Evolutionary conservation across 2,329 filamentous ascomycete species (phyloP).

Genomic region (Aspergillus tamarii): DNA sequence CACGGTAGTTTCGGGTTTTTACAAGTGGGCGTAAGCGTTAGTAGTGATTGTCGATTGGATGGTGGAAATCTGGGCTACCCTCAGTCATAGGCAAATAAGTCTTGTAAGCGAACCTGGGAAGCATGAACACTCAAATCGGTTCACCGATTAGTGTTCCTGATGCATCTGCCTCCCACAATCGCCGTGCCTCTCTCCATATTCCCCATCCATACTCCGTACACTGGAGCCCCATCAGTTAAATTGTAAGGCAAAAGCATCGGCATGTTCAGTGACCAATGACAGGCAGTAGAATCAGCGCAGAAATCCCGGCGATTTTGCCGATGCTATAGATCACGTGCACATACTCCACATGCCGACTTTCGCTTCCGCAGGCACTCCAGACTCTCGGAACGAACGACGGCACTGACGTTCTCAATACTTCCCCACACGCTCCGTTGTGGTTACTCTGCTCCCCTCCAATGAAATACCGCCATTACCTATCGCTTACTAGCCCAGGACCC

Average conservation of each 20-base stretch:
- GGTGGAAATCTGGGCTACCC: neutral
- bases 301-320: conserved; percentile 31
- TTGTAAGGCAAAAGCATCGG: conserved; percentile 9
- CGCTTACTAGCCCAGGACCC: neutral
- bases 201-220: neutral
- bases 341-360: conserved; percentile 36
- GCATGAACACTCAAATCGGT: neutral
- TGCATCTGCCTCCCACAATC: neutral
- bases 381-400: conserved; percentile 31
- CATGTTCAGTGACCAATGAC: conserved; percentile 12
- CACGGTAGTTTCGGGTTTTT: neutral
- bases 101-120: neutral
- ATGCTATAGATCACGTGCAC: conserved; percentile 27
- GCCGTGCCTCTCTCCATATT: neutral
- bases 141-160: neutral
- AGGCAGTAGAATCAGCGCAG: neutral
- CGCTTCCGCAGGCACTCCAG: conserved; percentile 25
- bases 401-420: conserved; percentile 23
- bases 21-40: neutral
- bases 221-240: neutral
- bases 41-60: neutral
- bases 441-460: conserved; percentile 2
- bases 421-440: conserved; percentile 18
- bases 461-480: neutral
- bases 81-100: neutral